phyloP scores from a whole-genome alignment of 768 basidiomycete genomes.

The Cyclocybe aegerita region DNA sequence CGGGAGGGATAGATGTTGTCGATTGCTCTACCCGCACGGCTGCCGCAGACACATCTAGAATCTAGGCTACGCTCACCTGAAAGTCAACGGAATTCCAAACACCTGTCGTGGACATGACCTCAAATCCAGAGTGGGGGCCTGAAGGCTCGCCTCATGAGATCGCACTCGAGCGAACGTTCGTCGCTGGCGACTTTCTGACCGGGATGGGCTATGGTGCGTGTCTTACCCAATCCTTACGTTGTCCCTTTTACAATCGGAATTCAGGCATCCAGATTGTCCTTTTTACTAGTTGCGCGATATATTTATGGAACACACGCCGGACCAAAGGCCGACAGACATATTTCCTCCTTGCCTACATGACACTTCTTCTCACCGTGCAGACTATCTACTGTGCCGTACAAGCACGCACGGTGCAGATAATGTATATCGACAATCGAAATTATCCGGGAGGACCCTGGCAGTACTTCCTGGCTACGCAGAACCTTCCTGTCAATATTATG shows the following conservation, averaged over 20 bases:
- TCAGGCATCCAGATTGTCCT: conserved; percentile 39
- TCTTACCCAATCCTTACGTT: background rate
- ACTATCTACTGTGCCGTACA: conserved; percentile 38
- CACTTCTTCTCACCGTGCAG: conserved; percentile 33
- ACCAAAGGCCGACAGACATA: conserved; percentile 20
- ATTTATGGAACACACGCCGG: conserved; percentile 30
- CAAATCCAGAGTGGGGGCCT: conserved; percentile 28
- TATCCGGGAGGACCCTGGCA: conserved; percentile 43
- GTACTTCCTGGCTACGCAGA: conserved; percentile 41
- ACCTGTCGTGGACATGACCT: conserved; percentile 1
- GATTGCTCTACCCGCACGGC: no score
- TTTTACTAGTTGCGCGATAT: conserved; percentile 32
- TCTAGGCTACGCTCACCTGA: no score
- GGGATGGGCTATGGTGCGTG: conserved; percentile 40
- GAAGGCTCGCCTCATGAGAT: conserved; percentile 31
- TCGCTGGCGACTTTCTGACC: conserved; percentile 40
- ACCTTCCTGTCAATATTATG: conserved; percentile 40
- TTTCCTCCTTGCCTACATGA: conserved; percentile 38
- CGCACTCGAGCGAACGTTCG: conserved; percentile 37
- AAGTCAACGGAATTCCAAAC: background rate
- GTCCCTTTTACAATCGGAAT: background rate
- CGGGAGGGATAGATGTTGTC: no score
- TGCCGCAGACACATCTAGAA: no score
- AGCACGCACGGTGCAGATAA: conserved; percentile 37
- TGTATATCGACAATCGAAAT: conserved; percentile 42